Evolutionary conservation across 129 eudicot genomes (phyloP), one percentile per base, ranked within the genome.

Genomic region (Gnaphalium uliginosum): DNA sequence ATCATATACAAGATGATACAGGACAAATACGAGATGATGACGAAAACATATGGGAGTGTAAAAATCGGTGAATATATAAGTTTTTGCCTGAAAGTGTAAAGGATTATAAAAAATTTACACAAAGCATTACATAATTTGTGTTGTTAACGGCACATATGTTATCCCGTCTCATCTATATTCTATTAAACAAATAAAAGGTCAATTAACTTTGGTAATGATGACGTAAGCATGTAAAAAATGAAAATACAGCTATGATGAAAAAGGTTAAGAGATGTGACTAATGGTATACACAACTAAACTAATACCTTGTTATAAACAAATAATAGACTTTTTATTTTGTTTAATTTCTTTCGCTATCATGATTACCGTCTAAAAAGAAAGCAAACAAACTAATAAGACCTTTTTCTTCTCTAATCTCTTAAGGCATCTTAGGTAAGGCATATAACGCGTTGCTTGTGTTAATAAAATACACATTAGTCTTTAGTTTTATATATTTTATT

Each of bases 371-470:
- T 19, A 24, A n/a, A n/a, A 1, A 22, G 69, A 69, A 41, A 68
- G 64, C n/a, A 50, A 21, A 58, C 60, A 68, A 77, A 66, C 69
- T 68, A 48, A 62, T n/a, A 61, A 64, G 62, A 59, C 46, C 59
- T 51, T 72, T 56, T 24, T 29, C 6, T 50, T 14, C 29, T 18
- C 50, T 9, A 64, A 1, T 51, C 30, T 63, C 78, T 9, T 24
- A 25, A 68, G 41, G 70, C 70, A 69, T 77, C 76, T 69, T 50
- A 25, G 10, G 17, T 17, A 21, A 14, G 58, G 26, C 33, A 68
- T 48, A 57, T 43, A 50, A 63, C 46, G 71, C 53, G 73, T 66
- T 79, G 53, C 82, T 58, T 37, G 60, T 53, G 51, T 7, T 22
- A 75, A 48, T 78, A 58, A 18, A 68, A 68, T 53, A 56, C 29